Base-by-base conservation (phyloP, 129 eudicot genomes). In the Tagetes erecta region DNA sequence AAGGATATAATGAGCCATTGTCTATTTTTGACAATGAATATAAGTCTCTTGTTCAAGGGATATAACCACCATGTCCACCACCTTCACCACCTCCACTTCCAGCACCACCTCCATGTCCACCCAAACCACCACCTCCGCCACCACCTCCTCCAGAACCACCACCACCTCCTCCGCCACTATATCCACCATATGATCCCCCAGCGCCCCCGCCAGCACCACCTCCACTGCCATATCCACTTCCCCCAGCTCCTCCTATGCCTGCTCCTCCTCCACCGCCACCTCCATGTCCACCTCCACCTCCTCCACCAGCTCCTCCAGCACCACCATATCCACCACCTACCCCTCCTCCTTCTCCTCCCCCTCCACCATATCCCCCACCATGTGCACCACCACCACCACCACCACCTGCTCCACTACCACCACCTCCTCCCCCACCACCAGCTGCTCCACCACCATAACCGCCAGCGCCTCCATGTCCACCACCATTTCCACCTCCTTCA, bases 61-160 rank as follows among this genome's bases (percentile, higher is more conserved):
- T 55, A 44, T 79, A 79, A 7, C 83, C 83, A 45, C 83, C 78
- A 66, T 79, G 78, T 1, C 82, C 78, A 40, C 82, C 82, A 9
- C 82, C 82, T 72, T 51, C 82, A 30, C 83, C 81, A 11, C 83
- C 56, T 3, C 84, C 86, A 50, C 84, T 69, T 5, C 83, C 79
- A 45, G 83, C 69, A 4, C 52, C 52, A 47, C 13, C 13, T 47
- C 52, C 52, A 9, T 9, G 12, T 11, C 2, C 52, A 44, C 85
- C 89, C 62, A 6, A 83, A 51, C 85, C 89, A 5, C 84, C 86
- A 1, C 74, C 82, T 5, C 80, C 63, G 0, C 74, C 86, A 38
- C 79, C 79, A 2, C 83, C 93, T 3, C 81, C 85, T 47, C 87
- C 89, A 2, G 71, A 71, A 2, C 86, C 87, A 9, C 85, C 86